Evolutionary conservation across 2,329 filamentous ascomycete genomes (phyloP), one percentile per base, ranked within the genome.

Genomic region (Diaporthe vexans): DNA sequence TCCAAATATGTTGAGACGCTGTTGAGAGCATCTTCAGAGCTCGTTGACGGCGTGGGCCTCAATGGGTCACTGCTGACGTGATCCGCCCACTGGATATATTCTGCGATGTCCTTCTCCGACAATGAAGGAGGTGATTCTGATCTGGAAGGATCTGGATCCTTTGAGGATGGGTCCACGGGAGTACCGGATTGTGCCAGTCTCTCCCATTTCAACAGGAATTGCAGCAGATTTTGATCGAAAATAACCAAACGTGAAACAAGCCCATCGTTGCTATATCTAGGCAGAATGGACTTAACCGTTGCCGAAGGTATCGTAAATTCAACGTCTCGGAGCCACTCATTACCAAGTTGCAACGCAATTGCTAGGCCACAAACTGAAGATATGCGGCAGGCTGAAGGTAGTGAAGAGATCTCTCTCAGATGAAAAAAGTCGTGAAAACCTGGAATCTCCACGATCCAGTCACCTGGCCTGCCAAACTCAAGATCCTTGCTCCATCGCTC

Each of bases 381-480:
- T 61, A 61, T 61, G 15, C n/a, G 37, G 11, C 21, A 61, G 15
- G 37, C 24, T n/a, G n/a, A 37, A 43, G 58, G 37, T 1, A 61
- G n/a, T 26, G 37, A 43, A 4, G 24, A 3, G 4, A 61, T 61
- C 17, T 40, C 6, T 61, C 37, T 46, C 24, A 61, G 37, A n/a
- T 43, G 37, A 17, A 61, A 17, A 11, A 61, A 46, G 15, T 61
- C 58, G 5, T 61, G 37, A 43, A 37, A 61, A 7, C 24, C 24
- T 29, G 58, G 58, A 5, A 61, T 40, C 24, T 61, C 58, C 37
- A 61, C 58, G 3, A 61, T 61, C 58, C 58, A 61, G n/a, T 61
- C 58, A 17, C 24, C 37, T 3, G 35, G 57, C 13, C 4, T 4
- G 15, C 21, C 58, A 13, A 61, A 61, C 3, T 11, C 35, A 21